Conservation (phyloP, 1,139 yeast species). For the Schizosaccharomyces versatilis region DNA sequence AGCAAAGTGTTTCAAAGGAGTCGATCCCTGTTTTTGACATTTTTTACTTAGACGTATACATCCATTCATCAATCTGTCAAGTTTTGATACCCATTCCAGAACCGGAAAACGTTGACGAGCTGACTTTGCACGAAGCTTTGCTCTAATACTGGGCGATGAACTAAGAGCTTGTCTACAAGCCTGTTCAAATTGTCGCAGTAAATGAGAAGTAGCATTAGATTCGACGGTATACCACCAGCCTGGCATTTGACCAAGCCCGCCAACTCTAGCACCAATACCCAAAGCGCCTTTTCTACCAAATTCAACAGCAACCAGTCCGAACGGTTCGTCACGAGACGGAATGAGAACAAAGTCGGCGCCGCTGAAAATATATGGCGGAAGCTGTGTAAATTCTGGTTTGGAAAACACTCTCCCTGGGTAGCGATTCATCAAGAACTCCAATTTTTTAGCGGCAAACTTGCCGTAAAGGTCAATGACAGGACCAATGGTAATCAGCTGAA, state of each 20-base stretch:
- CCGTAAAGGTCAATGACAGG: constrained; percentile 9
- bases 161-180: constrained; percentile 8
- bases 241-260: constrained; percentile 10
- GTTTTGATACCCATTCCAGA: constrained; percentile 6
- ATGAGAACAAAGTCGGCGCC: constrained; percentile 10
- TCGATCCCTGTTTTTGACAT: not conserved
- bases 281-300: constrained; percentile 10
- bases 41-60: constrained; percentile 2
- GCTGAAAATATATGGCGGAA: constrained; percentile 9
- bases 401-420: constrained; percentile 8
- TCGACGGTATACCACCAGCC: constrained; percentile 11
- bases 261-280: constrained; percentile 10
- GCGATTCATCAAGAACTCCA: constrained; percentile 8
- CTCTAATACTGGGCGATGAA: constrained; percentile 4
- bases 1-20: not conserved
- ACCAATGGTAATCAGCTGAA: constrained; percentile 8
- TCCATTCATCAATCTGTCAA: constrained; percentile 4
- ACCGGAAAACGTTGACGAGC: constrained; percentile 10
- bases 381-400: constrained; percentile 8
- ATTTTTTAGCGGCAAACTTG: constrained; percentile 8
- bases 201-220: constrained; percentile 6
- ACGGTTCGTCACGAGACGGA: constrained; percentile 10
- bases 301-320: constrained; percentile 10
- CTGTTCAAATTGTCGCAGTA: constrained; percentile 6
- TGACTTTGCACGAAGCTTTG: constrained; percentile 7